Evolutionary conservation across 352 stramenopile genomes (phyloP), one percentile per base, ranked within the genome.

Genomic region (Globisporangium recalcitrans): DNA sequence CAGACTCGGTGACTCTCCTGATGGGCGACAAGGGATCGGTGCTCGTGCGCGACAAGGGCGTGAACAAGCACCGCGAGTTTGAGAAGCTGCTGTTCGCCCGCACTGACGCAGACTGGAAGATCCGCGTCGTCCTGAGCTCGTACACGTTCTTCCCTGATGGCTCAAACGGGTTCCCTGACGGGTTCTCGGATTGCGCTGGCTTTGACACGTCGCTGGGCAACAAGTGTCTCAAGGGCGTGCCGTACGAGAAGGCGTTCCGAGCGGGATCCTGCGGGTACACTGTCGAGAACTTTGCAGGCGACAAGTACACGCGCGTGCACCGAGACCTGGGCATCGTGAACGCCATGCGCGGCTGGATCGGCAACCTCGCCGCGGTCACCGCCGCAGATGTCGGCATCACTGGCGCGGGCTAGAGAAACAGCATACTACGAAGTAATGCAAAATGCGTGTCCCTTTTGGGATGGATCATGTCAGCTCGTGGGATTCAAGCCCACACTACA

Each of bases 241-340:
- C 76, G 21, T 85, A 78, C 60, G 76, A 83, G 40, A 73, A 78
- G 54, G 78, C 78, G 2, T 85, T 84, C 63, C 67, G 64, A 3
- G 57, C 70, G 22, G 74, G 76, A 16, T 85, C 76, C 32, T 83
- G 74, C 24, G 74, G 74, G 11, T 83, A 83, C 71, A 88, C 78
- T 2, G 78, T 86, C 13, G 68, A 81, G 49, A 38, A 65, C 21
- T 82, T 82, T 21, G 70, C 56, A 4, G 73, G 73, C 46, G 73
- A 70, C 52, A 83, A 80, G 40, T 87, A 82, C 61, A 87, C 78
- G 36, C 81, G 80, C 19, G 77, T 85, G 29, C 80, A 90, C 52
- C 75, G 80, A n/a, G 82, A 91, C 53, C 48, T 87, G 44, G 42
- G 64, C 1, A 87, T 91, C 21, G 78, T 91, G 38, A 87, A 87